phyloP scores from a whole-genome alignment of 352 stramenopile species.

The Pythium rhizo-oryzae region DNA sequence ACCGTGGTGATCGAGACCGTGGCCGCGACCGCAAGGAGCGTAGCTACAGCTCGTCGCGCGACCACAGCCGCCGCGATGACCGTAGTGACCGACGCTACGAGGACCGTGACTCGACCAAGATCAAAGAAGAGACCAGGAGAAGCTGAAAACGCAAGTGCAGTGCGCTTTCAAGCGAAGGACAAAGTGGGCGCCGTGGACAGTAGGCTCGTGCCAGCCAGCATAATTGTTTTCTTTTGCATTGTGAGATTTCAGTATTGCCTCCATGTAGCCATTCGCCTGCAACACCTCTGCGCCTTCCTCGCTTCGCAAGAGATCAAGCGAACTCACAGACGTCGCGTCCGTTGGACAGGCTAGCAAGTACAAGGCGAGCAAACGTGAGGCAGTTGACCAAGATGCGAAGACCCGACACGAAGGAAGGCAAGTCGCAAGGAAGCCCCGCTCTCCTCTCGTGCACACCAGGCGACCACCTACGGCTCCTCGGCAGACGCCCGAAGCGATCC shows the following conservation, averaged over 20 bases:
- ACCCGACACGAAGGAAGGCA: no score
- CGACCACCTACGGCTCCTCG: no score
- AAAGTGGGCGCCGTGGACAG: background rate
- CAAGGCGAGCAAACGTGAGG: no score
- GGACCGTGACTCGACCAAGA: constrained; percentile 14
- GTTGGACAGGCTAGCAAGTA: background rate
- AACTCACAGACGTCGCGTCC: background rate
- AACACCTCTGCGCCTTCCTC: background rate
- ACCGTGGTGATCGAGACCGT: constrained; percentile 7
- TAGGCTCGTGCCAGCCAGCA: constrained; percentile 12
- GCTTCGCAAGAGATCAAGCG: background rate
- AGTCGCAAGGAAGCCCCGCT: no score
- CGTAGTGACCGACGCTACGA: constrained; percentile 12
- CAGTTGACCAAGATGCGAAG: no score
- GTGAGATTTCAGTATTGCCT: constrained; percentile 19
- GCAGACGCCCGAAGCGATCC: no score
- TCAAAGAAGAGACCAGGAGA: constrained; percentile 21
- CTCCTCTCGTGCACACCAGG: no score
- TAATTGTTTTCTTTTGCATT: constrained; percentile 26
- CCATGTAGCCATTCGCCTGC: constrained; percentile 5
- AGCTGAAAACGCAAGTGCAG: constrained; percentile 1
- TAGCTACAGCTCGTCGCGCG: constrained; percentile 19
- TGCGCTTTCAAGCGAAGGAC: background rate
- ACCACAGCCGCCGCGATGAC: constrained; percentile 14
- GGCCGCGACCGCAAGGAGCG: constrained; percentile 16